A percentile compares a stretch with the other conserved stretches of the same genome.
These are phyloP conservation scores for Ceratocystis lukuohia DNA, from an alignment of 2,329 filamentous ascomycete genomes.

Conservation along the genomic window DNA sequence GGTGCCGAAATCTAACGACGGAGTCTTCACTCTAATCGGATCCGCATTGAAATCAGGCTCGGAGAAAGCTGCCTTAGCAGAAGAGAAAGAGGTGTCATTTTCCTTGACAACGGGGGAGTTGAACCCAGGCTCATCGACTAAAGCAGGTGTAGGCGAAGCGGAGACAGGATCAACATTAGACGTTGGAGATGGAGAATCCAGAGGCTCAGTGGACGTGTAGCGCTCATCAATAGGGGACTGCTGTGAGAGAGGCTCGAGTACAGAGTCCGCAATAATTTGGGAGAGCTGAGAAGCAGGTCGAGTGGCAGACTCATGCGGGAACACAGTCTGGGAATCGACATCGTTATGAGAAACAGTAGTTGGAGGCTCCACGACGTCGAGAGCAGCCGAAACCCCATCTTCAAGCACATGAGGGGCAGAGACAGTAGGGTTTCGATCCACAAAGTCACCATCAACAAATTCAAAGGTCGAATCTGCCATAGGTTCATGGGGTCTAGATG, in stretches of 20 bases:
- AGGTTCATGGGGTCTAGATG: not conserved
- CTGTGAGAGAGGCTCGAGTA: not conserved
- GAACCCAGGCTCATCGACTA: not conserved
- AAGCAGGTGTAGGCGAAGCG: not conserved
- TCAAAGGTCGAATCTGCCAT: not conserved
- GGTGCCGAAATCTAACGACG: constrained; percentile 9
- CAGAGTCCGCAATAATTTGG: not conserved
- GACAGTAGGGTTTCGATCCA: not conserved
- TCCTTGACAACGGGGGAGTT: constrained; percentile 8
- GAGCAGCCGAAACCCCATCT: not conserved
- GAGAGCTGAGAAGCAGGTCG: not conserved
- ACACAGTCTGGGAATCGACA: not conserved
- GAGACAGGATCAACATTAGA: not conserved
- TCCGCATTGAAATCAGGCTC: constrained; percentile 11
- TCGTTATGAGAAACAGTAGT: not conserved
- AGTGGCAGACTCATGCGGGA: not conserved
- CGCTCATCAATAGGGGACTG: not conserved
- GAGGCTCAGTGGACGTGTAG: not conserved
- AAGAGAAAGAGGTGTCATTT: not conserved
- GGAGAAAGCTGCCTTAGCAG: not conserved
- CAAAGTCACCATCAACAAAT: not conserved
- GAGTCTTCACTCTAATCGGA: constrained; percentile 8
- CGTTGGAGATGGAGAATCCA: not conserved
- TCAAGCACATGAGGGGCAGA: not conserved
- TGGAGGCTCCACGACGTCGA: not conserved